A percentile compares a stretch with the other conserved stretches of the same genome.
Conservation (phyloP, 345 rosid genomes). For the Tarenaya hassleriana region DNA sequence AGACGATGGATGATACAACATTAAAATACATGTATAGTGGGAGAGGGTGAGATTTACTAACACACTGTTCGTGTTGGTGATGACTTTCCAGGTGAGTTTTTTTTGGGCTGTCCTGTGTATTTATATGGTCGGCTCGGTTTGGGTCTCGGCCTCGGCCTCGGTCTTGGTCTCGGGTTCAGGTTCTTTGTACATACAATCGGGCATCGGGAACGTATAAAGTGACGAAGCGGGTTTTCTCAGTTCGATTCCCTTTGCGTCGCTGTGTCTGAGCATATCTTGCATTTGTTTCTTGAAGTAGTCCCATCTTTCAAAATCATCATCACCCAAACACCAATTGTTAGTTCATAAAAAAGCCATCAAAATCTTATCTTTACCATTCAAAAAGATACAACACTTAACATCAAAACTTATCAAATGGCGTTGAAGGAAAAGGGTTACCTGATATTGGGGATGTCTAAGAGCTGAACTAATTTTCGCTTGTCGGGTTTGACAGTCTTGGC, state of each 20-base stretch:
- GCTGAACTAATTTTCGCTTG: constrained; percentile 76
- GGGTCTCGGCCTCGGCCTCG: no score
- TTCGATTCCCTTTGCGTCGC: constrained; percentile 67
- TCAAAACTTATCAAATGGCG: not conserved
- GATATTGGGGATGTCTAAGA: constrained; percentile 72
- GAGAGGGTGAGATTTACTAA: no score
- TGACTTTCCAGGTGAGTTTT: no score
- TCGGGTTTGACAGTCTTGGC: constrained; percentile 87
- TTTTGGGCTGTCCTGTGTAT: no score
- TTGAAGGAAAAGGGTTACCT: constrained; percentile 35
- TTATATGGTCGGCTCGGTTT: no score
- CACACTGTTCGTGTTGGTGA: no score
- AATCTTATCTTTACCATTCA: no score
- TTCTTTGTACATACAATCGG: constrained; percentile 89
- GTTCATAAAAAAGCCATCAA: not conserved
- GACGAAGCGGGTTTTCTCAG: constrained; percentile 60
- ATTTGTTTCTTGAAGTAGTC: constrained; percentile 69
- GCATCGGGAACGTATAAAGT: constrained; percentile 86
- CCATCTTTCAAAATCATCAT: constrained; percentile 46
- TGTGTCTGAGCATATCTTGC: constrained; percentile 73
- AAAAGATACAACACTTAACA: not conserved
- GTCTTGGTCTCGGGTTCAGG: constrained; percentile 19
- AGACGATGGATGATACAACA: no score
- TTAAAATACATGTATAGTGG: no score
- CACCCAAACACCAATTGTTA: not conserved